These are phyloP conservation scores for Closterium sp. DNA, from an alignment of 139 green algal species.

Conservation along the genomic window DNA sequence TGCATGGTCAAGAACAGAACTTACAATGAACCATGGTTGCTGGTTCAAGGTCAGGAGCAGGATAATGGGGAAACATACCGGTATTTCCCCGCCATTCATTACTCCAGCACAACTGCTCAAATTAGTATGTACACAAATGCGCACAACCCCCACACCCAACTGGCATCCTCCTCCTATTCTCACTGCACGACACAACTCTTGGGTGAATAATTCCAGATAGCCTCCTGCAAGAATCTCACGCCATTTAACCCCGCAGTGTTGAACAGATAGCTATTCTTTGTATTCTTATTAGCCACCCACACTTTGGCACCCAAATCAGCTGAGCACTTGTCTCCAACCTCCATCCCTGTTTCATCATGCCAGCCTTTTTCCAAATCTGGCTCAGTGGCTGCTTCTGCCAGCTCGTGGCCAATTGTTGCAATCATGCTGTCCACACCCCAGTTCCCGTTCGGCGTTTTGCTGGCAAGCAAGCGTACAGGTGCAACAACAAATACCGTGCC, in stretches of 20 bases:
- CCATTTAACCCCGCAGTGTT: background rate
- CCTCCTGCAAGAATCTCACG: background rate
- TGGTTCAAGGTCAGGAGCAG: too few relatives aligned
- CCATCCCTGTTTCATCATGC: background rate
- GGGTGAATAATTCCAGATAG: background rate
- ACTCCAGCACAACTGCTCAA: background rate
- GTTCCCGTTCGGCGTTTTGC: background rate
- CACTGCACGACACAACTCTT: background rate
- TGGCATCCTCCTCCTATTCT: background rate
- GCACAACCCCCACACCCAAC: background rate
- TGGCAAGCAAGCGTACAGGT: background rate
- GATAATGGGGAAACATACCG: too few relatives aligned
- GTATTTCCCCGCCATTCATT: background rate
- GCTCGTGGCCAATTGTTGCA: background rate
- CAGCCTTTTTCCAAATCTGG: background rate
- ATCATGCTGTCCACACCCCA: background rate
- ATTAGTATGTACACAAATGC: background rate
- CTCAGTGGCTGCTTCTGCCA: background rate
- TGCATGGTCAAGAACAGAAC: too few relatives aligned
- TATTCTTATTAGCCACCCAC: background rate
- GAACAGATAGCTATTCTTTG: background rate
- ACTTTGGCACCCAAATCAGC: background rate
- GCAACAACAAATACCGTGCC: too few relatives aligned
- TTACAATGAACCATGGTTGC: too few relatives aligned
- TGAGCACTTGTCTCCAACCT: background rate